Conservation (phyloP, 2,329 filamentous ascomycete genomes). For the Leptographium galeiforme region DNA sequence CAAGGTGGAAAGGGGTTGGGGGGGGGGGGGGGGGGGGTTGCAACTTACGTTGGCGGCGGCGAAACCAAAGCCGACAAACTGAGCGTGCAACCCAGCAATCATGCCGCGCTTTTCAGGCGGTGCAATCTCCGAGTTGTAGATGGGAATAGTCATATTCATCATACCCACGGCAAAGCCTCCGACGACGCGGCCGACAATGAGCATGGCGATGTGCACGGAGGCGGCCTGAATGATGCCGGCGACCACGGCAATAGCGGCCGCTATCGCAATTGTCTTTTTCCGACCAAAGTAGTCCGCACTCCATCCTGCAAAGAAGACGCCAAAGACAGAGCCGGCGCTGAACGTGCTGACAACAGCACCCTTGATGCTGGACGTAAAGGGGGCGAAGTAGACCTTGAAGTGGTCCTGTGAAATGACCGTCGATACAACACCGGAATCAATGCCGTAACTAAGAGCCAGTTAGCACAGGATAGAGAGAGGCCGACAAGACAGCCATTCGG, state of each 20-base stretch:
- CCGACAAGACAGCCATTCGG: too few relatives aligned
- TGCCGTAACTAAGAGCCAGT: not conserved
- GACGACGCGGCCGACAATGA: constrained; percentile 19
- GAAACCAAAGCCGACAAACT: not conserved
- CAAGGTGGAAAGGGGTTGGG: too few relatives aligned
- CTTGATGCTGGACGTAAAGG: constrained; percentile 1
- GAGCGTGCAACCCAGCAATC: constrained; percentile 17
- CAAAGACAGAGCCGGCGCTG: constrained; percentile 4
- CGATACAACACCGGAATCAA: constrained; percentile 1
- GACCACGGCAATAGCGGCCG: not conserved
- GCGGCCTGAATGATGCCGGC: constrained; percentile 6
- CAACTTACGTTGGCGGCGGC: not conserved
- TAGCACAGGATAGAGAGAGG: too few relatives aligned
- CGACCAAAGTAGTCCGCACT: not conserved
- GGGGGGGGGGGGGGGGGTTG: too few relatives aligned
- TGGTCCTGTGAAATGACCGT: constrained; percentile 2
- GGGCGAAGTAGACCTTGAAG: constrained; percentile 3
- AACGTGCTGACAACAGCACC: constrained; percentile 3
- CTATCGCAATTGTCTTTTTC: constrained; percentile 1
- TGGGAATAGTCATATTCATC: constrained; percentile 5
- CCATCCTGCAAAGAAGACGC: not conserved
- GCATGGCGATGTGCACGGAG: constrained; percentile 10
- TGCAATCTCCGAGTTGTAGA: constrained; percentile 21
- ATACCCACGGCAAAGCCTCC: constrained; percentile 27
- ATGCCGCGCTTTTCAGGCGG: constrained; percentile 14